Conservation (phyloP, 2,329 filamentous ascomycete species). For the Trichoderma sp. region DNA sequence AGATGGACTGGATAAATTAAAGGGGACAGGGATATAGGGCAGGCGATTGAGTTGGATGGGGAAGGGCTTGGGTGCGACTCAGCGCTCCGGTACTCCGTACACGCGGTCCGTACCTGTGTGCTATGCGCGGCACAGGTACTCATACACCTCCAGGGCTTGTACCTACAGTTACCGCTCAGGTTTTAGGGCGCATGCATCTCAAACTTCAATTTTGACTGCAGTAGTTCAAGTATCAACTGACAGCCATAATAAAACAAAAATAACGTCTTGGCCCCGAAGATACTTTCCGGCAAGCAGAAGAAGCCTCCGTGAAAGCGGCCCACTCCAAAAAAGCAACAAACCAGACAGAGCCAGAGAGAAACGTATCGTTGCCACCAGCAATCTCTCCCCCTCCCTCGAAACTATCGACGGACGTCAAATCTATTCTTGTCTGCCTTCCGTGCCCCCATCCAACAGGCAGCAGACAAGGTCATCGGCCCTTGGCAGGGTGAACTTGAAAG, state of each 20-base stretch:
- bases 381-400: neutral
- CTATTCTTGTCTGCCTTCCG: neutral
- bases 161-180: neutral
- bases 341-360: neutral
- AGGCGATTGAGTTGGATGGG: conserved; percentile 1
- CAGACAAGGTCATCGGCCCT: neutral
- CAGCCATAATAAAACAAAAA: neutral
- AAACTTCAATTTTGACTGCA: neutral
- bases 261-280: neutral
- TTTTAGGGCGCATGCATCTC: neutral
- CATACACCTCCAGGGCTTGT: neutral
- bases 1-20: conserved; percentile 19
- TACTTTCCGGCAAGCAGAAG: neutral
- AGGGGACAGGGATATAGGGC: conserved; percentile 6
- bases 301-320: neutral
- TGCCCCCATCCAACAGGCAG: neutral
- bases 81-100: neutral
- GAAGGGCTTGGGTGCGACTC: neutral
- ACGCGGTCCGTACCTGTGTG: neutral
- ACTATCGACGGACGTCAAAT: conserved; percentile 6
- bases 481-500: neutral
- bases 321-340: neutral
- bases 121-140: neutral
- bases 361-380: neutral
- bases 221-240: neutral